phyloP scores from a whole-genome alignment of 345 rosid species.

The Brassica nigra region DNA sequence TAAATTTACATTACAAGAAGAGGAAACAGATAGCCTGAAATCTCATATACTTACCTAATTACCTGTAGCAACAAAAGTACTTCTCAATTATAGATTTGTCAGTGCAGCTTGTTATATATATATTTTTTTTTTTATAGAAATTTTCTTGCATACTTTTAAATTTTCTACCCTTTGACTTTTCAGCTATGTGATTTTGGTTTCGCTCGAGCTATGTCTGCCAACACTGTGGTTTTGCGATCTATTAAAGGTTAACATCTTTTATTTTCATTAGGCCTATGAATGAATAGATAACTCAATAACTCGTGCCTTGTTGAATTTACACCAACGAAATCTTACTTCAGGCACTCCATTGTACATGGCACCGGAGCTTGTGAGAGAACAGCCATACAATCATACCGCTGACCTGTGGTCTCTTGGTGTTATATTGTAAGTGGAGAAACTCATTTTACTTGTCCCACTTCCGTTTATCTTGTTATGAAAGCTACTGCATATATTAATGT shows the following conservation, averaged over 20 bases:
- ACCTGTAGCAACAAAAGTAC: not conserved
- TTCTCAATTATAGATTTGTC: not conserved
- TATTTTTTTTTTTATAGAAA: not conserved
- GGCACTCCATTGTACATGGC: conserved; percentile 99
- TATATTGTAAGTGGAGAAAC: conserved; percentile 64
- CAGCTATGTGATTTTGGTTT: conserved; percentile 99
- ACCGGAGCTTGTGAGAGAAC: conserved; percentile 93
- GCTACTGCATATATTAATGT: not conserved
- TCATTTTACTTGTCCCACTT: conserved; percentile 23
- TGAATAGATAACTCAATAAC: conserved; percentile 21
- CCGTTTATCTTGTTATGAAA: conserved; percentile 1
- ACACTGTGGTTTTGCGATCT: conserved; percentile 93
- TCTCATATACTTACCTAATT: not conserved
- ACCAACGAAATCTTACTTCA: conserved; percentile 41
- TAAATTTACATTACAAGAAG: not conserved
- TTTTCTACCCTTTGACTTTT: conserved; percentile 20
- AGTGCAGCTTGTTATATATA: not conserved
- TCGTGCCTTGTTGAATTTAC: conserved; percentile 1
- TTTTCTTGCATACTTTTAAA: conserved; percentile 2
- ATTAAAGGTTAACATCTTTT: conserved; percentile 68
- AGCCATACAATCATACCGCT: conserved; percentile 97
- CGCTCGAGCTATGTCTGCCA: conserved; percentile 98
- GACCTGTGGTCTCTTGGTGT: conserved; percentile 99
- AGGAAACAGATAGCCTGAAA: not conserved
- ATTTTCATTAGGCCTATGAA: conserved; percentile 5